These are phyloP conservation scores for Peronosclerospora sorghi DNA, from an alignment of 352 stramenopile species.

Conservation along the genomic window DNA sequence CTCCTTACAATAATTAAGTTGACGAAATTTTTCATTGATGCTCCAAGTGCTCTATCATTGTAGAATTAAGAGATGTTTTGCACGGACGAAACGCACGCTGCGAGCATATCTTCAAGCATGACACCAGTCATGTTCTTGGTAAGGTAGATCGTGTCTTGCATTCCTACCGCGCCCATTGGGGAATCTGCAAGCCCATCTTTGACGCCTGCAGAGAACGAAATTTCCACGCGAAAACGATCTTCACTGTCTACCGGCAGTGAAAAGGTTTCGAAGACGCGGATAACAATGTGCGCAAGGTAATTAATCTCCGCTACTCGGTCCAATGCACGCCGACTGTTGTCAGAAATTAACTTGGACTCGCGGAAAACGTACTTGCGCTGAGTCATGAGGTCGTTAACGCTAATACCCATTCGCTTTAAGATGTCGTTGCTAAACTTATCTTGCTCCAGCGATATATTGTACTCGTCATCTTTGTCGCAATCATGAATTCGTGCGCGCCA, in stretches of 20 bases:
- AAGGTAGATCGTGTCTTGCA: conserved; percentile 71
- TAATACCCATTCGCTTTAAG: conserved; percentile 78
- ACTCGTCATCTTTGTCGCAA: conserved; percentile 47
- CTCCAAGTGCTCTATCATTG: conserved; percentile 23
- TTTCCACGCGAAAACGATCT: conserved; percentile 78
- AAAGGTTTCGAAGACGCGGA: conserved; percentile 96
- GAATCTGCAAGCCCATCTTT: conserved; percentile 24
- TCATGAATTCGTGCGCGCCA: conserved; percentile 52
- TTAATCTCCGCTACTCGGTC: conserved; percentile 91
- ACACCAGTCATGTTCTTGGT: conserved; percentile 79
- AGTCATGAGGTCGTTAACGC: conserved; percentile 63
- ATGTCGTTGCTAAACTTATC: conserved; percentile 81
- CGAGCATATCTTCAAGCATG: conserved; percentile 86
- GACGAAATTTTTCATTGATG: too few relatives aligned
- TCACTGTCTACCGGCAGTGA: conserved; percentile 72
- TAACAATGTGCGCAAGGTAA: conserved; percentile 98
- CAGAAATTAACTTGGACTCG: conserved; percentile 71
- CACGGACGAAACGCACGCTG: conserved; percentile 70
- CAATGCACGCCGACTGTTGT: conserved; percentile 54
- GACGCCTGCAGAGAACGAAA: conserved; percentile 72
- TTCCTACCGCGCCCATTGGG: conserved; percentile 10
- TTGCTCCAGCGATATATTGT: conserved; percentile 66
- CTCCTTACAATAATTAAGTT: neutral
- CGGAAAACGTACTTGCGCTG: conserved; percentile 75
- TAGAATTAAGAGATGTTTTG: conserved; percentile 21